A percentile compares a stretch with the other conserved stretches of the same genome.
phyloP scores from a whole-genome alignment of 1,139 yeast species.

The Hansenula lynferdii region DNA sequence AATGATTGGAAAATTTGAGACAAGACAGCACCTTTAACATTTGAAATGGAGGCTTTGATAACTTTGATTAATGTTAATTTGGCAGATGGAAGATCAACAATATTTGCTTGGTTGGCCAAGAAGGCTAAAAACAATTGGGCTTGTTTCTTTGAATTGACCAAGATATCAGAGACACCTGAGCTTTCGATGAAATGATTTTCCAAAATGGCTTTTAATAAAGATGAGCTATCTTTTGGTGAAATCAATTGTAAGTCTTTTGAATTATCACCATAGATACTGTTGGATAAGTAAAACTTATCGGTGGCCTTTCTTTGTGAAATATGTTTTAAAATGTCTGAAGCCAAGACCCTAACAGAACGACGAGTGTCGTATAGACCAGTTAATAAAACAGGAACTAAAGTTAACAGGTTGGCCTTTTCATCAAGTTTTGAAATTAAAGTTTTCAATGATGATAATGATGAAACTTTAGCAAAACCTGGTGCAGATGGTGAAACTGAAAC shows the following conservation, averaged over 20 bases:
- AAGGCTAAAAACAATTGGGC: conserved; percentile 40
- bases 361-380: conserved; percentile 35
- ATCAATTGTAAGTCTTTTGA: conserved; percentile 48
- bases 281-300: conserved; percentile 34
- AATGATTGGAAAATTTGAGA: conserved; percentile 31
- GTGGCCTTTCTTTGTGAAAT: conserved; percentile 35
- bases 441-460: conserved; percentile 38
- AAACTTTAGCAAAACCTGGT: conserved; percentile 51
- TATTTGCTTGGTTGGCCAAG: conserved; percentile 45
- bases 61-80: conserved; percentile 37
- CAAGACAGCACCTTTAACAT: conserved; percentile 31
- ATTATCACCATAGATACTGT: conserved; percentile 42
- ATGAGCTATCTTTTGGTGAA: conserved; percentile 58
- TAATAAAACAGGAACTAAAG: conserved; percentile 38
- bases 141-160: conserved; percentile 36
- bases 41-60: conserved; percentile 27
- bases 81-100: conserved; percentile 38
- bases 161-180: conserved; percentile 32
- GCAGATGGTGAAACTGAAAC: conserved; percentile 49
- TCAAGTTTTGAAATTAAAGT: conserved; percentile 32
- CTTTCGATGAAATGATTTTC: conserved; percentile 43
- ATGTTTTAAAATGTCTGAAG: conserved; percentile 26
- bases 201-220: conserved; percentile 41
- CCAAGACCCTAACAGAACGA: conserved; percentile 32
- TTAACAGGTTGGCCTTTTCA: conserved; percentile 31